Base-by-base conservation (phyloP, 1,284 basidiomycete species). In the Apiotrichum gracile region DNA sequence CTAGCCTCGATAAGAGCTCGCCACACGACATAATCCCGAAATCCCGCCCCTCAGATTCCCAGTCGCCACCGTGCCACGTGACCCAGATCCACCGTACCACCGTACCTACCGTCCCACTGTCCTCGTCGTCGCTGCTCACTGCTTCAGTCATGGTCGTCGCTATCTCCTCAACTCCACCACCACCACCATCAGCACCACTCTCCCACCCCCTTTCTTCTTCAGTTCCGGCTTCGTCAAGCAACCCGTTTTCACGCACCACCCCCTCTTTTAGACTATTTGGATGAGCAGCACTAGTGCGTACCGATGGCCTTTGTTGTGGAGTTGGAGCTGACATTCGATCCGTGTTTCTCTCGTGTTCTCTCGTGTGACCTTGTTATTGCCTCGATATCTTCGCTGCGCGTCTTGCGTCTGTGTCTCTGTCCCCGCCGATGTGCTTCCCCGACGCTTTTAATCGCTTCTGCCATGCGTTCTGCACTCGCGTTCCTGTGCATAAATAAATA, bases 221-320 rank as follows among this genome's bases (percentile, higher is more conserved):
- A 19, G 26, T 19, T 19, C 10, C 41, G 14, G 17, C 42, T 44
- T 33, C 42, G 26, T 12, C 27, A 19, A 33, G 21, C 41, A 29
- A 10, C n/a, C 29, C 46, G 25, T 31, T 22, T 19, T 4, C 34
- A 24, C 16, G 12, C 34, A 33, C 13, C 34, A 14, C 17, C 24
- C 34, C 34, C 34, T 9, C 24, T 8, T 14, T 25, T 29, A 22
- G 3, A 29, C 47, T 40, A 51, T 54, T 68, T 70, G 61, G 61
- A 72, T 72, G 70, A 70, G 67, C 70, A 69, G 66, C 55, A 57
- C 55, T 55, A 58, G 66, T 67, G 46, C 34, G 35, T 54, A 14
- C 27, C 26, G 26, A 31, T n/a, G 19, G 17, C 16, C 16, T 12
- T 21, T 44, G n/a, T 19, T 31, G 3, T 10, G 13, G 22, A 42